Evolutionary conservation across 2,329 filamentous ascomycete genomes (phyloP), one percentile per base, ranked within the genome.

Genomic region (Madurella fahalii): DNA sequence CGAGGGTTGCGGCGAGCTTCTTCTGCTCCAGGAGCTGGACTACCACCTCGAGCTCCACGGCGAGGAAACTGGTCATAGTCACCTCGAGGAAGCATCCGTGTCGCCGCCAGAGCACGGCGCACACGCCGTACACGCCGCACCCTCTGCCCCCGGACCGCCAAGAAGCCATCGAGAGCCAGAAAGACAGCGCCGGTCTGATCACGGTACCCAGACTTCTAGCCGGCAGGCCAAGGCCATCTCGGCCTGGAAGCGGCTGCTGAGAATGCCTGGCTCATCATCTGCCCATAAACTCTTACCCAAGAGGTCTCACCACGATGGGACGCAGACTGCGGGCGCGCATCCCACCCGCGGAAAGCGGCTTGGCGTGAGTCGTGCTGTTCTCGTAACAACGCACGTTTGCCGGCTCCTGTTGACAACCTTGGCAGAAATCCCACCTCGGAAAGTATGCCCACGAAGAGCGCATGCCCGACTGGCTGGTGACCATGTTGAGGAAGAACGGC

Each of bases 401-500:
- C 37, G 7, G 31, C 45, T 15, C 18, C 25, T 25, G 7, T 25
- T 25, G 40, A 37, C 53, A 57, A 40, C 52, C 16, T 11, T 17
- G 17, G 12, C 17, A 65, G 63, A 78, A 80, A 77, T 72, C 77
- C 66, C 85, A 91, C 64, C 74, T 93, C 13, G 89, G 89, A 0
- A 82, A 83, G 25, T 84, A 87, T 69, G 86, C 86, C 1, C 76
- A 89, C 61, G 89, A 93, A 68, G 81, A 84, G 40, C 77, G 81
- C 61, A 92, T 92, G 89, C 89, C 89, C 0, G 71, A 75, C 9
- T 87, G 83, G 82, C 77, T 92, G 1, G 76, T 80, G 15, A 74
- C 75, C 13, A 72, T 89, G 59, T 75, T 93, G 1, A 75, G 84
- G 58, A 78, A 76, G 41, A 78, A 83, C 15, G 80, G 81, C 12